Base-by-base conservation (phyloP, 129 eudicot species). In the Artemisia tridentata region DNA sequence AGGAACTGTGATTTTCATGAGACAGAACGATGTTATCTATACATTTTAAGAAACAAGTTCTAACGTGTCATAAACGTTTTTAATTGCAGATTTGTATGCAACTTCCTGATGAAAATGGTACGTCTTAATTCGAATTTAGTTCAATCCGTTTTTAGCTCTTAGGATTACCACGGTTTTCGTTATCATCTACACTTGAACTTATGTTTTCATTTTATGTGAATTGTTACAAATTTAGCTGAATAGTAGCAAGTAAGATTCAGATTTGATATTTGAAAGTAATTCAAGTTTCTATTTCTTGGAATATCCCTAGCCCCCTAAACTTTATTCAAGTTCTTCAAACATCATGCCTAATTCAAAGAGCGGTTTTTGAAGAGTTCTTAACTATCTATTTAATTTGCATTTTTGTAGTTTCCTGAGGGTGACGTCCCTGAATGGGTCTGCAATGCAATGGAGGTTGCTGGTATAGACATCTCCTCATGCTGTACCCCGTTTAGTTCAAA, bases 401-500 rank as follows among this genome's bases (percentile, higher is more conserved):
- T 73, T 73, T 48, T 81, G 83, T 78, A 92, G 98, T 92, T 92
- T 64, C 98, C 98, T 0, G 56, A 83, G 68, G 95, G 96, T 11
- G 88, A 92, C 80, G 85, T 92, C 29, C 98, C 98, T 0, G 87
- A 87, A 80, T 92, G 98, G 98, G 98, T 92, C 19, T 83, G 92
- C 90, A 84, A 92, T 63, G 98, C 98, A 29, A 92, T 92, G 98
- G 96, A 89, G 87, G 98, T 89, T 77, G 95, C 98, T 2, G 98
- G 95, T 25, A 83, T 89, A 23, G 96, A 92, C 82, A 87, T 92
- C 54, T 88, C 98, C 17, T 83, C 92, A 21, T 91, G 97, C 78
- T 88, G 76, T 29, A 61, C 78, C 47, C 79, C 82, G 21, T 75
- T 75, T 48, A 27, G 19, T 68, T 56, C 87, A 2, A 69, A 66